Conservation (phyloP, 345 rosid genomes). For the Syzygium aqueum region DNA sequence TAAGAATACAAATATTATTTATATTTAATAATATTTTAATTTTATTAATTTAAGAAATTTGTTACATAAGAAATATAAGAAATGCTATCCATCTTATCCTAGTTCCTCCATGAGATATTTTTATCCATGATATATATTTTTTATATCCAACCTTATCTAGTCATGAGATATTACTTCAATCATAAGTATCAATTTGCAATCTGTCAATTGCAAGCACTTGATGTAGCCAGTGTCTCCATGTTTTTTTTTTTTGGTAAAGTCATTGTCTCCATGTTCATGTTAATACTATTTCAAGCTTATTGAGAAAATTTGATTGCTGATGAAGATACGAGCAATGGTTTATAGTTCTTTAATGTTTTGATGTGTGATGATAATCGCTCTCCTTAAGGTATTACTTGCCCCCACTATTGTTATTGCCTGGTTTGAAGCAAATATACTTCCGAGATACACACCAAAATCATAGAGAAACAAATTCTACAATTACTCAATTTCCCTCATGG, state of each 20-base stretch:
- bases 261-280: not conserved
- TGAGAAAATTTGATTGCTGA: not conserved
- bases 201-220: not conserved
- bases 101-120: too few relatives aligned
- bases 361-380: not conserved
- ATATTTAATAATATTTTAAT: too few relatives aligned
- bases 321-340: not conserved
- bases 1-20: too few relatives aligned
- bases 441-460: not conserved
- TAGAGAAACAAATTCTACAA: not conserved
- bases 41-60: too few relatives aligned
- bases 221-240: not conserved
- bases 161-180: too few relatives aligned
- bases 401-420: rapidly evolving
- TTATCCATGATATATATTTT: too few relatives aligned
- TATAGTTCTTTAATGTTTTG: not conserved
- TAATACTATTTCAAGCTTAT: too few relatives aligned
- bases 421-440: not conserved
- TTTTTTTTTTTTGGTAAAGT: too few relatives aligned
- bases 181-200: not conserved
- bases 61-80: too few relatives aligned
- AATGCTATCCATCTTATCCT: too few relatives aligned
- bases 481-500: not conserved
- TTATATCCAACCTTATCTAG: too few relatives aligned
- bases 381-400: not conserved